Base-by-base conservation (phyloP, 768 basidiomycete genomes). In the Piloderma croceum region DNA sequence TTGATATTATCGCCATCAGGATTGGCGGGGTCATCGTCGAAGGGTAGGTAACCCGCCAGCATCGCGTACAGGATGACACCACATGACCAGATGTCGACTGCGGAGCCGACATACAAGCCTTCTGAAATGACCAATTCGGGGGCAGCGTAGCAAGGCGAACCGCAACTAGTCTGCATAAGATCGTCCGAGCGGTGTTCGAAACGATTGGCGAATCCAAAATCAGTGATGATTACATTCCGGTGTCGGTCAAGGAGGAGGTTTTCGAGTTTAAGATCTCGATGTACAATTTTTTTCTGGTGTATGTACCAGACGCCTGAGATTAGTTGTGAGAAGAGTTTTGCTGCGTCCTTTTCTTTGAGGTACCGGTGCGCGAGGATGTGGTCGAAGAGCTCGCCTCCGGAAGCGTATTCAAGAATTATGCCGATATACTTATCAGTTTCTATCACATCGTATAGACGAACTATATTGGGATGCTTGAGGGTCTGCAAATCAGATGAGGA, bases 1-100 rank as follows among this genome's bases (percentile, higher is more conserved):
- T 98, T 98, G 70, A 98, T 99, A 68, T 99, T 98, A 68, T 99
- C 94, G 43, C 96, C 96, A 41, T 98, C 96, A 4, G 96, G 96
- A 60, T 98, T 99, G 21, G 83, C 85, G 1, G 96, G 96, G 63
- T 99, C 96, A 62, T 98, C 96, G 63, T 98, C 96, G 63, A 97
- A 99, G 18, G 96, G 96, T n/a, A 96, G 83, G 57, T 94, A 94
- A 7, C 91, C 91, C 2, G 91, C 91, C 13, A 96, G 77, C 91
- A 96, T 96, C 43, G 91, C 92, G 57, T 96, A 96, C 5, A 96
- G 73, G 53, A 96, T 96, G 43, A 96, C 92, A 27, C 91, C 91
- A 48, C 91, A 96, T 24, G 81, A 83, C 91, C 91, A 99, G 57
- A 99, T 94, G 54, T 98, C 96, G 48, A 98, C 96, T 1, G 96